Conservation (phyloP, 176 grass and related monocot species). For the Hyparrhenia diplandra region DNA sequence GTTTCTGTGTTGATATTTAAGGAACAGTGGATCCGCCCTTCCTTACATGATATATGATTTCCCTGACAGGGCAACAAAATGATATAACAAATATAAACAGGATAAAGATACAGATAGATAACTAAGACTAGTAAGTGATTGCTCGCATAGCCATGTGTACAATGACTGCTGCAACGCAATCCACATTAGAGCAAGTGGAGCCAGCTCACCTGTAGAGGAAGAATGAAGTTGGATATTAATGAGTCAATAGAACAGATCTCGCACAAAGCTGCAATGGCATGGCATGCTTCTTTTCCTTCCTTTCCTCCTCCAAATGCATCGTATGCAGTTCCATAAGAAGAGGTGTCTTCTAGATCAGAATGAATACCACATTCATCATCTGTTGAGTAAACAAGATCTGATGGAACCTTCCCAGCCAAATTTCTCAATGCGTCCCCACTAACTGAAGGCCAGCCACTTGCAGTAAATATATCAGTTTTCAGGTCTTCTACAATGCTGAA, state of each 20-base stretch:
- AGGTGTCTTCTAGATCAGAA: slow-evolving; percentile 35
- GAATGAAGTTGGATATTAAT: slow-evolving; percentile 89
- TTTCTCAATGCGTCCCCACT: slow-evolving; percentile 71
- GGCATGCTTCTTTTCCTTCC: slow-evolving; percentile 80
- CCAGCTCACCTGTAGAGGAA: slow-evolving; percentile 81
- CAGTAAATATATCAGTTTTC: slow-evolving; percentile 59
- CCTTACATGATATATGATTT: slow-evolving; percentile 79
- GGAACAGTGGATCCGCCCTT: slow-evolving; percentile 85
- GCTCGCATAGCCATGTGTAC: not conserved
- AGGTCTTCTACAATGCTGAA: slow-evolving; percentile 58
- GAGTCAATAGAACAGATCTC: slow-evolving; percentile 91
- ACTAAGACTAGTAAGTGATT: not conserved
- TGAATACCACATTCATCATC: slow-evolving; percentile 26
- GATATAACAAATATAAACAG: slow-evolving; percentile 4
- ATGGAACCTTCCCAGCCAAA: slow-evolving; percentile 68
- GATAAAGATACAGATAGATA: slow-evolving; percentile 8
- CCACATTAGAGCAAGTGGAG: not conserved
- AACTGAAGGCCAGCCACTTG: slow-evolving; percentile 77
- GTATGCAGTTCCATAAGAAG: slow-evolving; percentile 77
- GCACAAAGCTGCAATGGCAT: slow-evolving; percentile 86
- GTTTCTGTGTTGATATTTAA: slow-evolving; percentile 99
- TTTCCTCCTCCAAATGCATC: slow-evolving; percentile 82
- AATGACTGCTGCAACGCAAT: not conserved
- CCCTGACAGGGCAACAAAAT: slow-evolving; percentile 37
- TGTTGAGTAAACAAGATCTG: slow-evolving; percentile 43